These are phyloP conservation scores for Kwoniella dendrophila DNA, from an alignment of 768 basidiomycete species.

Conservation along the genomic window DNA sequence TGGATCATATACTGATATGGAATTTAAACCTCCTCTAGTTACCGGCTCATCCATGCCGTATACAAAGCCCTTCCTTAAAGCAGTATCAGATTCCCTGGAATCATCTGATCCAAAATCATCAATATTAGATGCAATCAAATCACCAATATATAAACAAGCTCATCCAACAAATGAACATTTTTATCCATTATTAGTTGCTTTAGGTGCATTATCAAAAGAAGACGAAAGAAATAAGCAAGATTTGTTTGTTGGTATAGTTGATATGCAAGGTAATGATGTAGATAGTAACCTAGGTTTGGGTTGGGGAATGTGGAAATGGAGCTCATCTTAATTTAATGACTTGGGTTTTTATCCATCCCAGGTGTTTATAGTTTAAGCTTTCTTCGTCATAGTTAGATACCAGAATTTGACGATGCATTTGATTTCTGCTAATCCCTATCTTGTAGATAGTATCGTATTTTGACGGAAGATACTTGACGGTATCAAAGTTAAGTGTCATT, in stretches of 20 bases:
- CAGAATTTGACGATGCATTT: too few species aligned
- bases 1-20: background rate
- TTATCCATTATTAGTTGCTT: conserved; percentile 74
- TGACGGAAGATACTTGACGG: too few species aligned
- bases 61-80: conserved; percentile 32
- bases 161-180: conserved; percentile 83
- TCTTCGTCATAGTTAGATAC: too few species aligned
- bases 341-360: too few species aligned
- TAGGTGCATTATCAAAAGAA: conserved; percentile 69
- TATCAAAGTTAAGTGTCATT: too few species aligned
- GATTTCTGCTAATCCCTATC: too few species aligned
- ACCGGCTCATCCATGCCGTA: conserved; percentile 29
- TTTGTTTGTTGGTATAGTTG: conserved; percentile 29
- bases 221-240: conserved; percentile 24
- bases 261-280: conserved; percentile 5
- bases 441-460: too few species aligned
- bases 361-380: too few species aligned
- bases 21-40: conserved; percentile 24
- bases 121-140: conserved; percentile 59
- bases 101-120: conserved; percentile 23
- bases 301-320: conserved; percentile 48
- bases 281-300: conserved; percentile 35
- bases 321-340: too few species aligned
- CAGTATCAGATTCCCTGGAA: conserved; percentile 17
- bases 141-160: conserved; percentile 67